A percentile compares a stretch with the other conserved stretches of the same genome.
phyloP scores from a whole-genome alignment of 2,329 filamentous ascomycete genomes.

The Ascochyta lentis region DNA sequence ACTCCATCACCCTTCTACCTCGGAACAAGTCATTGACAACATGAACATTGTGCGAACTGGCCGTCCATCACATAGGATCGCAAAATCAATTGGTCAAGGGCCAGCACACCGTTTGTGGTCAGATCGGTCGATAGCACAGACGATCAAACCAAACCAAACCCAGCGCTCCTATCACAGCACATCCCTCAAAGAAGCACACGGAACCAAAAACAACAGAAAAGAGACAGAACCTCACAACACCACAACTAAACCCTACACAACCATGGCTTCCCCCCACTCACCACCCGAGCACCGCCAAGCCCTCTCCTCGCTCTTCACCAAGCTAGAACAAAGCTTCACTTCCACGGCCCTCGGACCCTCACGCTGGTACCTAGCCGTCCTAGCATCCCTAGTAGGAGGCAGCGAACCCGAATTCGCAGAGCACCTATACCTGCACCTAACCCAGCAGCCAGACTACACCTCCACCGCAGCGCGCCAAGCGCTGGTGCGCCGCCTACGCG shows the following conservation, averaged over 20 bases:
- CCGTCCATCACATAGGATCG: not conserved
- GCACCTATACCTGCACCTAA: slow-evolving; percentile 65
- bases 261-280: not conserved
- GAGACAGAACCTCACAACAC: too few relatives aligned
- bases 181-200: too few relatives aligned
- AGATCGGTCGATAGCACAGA: too few relatives aligned
- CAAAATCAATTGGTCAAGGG: too few relatives aligned
- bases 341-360: slow-evolving; percentile 50
- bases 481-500: slow-evolving; percentile 61
- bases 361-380: slow-evolving; percentile 55
- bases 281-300: not conserved
- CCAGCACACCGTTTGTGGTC: not conserved
- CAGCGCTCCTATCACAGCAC: too few relatives aligned
- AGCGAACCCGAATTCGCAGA: slow-evolving; percentile 60
- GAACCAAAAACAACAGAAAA: not conserved
- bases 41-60: not conserved
- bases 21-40: not conserved
- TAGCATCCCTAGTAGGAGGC: slow-evolving; percentile 57
- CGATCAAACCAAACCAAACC: too few relatives aligned
- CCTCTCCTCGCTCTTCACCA: not conserved
- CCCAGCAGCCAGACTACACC: slow-evolving; percentile 54
- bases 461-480: slow-evolving; percentile 54
- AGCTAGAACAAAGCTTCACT: slow-evolving; percentile 21
- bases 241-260: not conserved
- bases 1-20: not conserved